phyloP scores from a whole-genome alignment of 441 rosid genomes.

The Cnidoscolus chayamansa region DNA sequence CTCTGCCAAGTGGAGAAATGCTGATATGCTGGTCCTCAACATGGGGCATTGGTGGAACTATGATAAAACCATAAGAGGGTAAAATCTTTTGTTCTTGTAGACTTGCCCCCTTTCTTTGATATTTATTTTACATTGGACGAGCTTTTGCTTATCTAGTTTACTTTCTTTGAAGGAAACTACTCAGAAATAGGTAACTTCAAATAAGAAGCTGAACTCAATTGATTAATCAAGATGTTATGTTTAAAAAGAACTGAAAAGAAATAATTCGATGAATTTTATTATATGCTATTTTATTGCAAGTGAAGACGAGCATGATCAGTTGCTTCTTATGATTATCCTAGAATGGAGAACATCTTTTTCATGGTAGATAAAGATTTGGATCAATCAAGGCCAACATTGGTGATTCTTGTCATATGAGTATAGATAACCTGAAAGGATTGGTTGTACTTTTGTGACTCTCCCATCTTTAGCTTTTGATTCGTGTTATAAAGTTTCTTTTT shows the following conservation, averaged over 20 bases:
- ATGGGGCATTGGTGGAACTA: slow-evolving; percentile 97
- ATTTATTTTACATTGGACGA: background rate
- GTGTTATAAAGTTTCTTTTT: no score
- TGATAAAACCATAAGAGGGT: slow-evolving; percentile 89
- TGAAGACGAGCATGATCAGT: no score
- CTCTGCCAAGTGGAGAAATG: slow-evolving; percentile 57
- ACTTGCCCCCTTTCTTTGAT: background rate
- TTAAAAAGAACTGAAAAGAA: background rate
- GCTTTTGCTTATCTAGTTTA: background rate
- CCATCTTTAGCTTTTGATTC: no score
- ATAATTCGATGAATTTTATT: background rate
- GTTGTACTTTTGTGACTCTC: no score
- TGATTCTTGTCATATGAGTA: no score
- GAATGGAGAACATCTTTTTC: background rate
- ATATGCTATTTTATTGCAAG: no score
- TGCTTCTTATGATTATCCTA: background rate
- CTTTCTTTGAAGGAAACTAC: background rate
- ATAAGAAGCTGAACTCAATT: slow-evolving; percentile 2
- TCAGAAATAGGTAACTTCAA: background rate
- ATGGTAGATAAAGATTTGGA: background rate
- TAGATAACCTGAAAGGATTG: no score
- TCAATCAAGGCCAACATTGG: background rate
- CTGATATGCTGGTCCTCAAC: slow-evolving; percentile 76
- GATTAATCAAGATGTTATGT: background rate
- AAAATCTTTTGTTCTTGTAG: slow-evolving; percentile 19